phyloP scores from a whole-genome alignment of 2,329 filamentous ascomycete genomes.

The Sordariomycetes sp. region DNA sequence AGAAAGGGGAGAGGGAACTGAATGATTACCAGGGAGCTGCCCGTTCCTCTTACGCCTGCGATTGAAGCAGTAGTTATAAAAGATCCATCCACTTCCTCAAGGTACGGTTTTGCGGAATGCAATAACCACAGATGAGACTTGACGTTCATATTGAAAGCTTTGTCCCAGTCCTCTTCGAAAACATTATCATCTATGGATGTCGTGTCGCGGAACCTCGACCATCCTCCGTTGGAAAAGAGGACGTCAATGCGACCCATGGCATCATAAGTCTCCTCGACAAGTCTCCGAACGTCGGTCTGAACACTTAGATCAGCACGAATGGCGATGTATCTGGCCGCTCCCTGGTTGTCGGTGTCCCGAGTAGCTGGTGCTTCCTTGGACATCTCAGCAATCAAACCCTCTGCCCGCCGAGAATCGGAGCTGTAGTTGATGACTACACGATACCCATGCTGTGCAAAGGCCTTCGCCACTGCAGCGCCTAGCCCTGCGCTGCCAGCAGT shows the following conservation, averaged over 20 bases:
- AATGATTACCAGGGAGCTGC: slow-evolving; percentile 41
- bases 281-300: slow-evolving; percentile 43
- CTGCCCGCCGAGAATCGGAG: slow-evolving; percentile 48
- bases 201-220: slow-evolving; percentile 35
- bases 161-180: slow-evolving; percentile 49
- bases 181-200: slow-evolving; percentile 38
- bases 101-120: slow-evolving; percentile 38
- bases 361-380: slow-evolving; percentile 12
- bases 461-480: slow-evolving; percentile 59
- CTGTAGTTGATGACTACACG: slow-evolving; percentile 67
- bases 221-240: slow-evolving; percentile 63
- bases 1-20: background rate
- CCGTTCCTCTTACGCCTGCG: slow-evolving; percentile 52
- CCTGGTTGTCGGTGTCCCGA: slow-evolving; percentile 23
- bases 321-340: slow-evolving; percentile 25
- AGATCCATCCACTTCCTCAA: slow-evolving; percentile 45
- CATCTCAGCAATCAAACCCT: slow-evolving; percentile 45
- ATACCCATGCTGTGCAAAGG: slow-evolving; percentile 59
- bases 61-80: slow-evolving; percentile 56
- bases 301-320: slow-evolving; percentile 58
- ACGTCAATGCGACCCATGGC: slow-evolving; percentile 57
- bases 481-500: slow-evolving; percentile 53
- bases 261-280: slow-evolving; percentile 48
- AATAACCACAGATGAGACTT: slow-evolving; percentile 52
- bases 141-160: slow-evolving; percentile 50